These are phyloP conservation scores for Penicillium concentricum DNA, from an alignment of 2,329 filamentous ascomycete species.

Conservation along the genomic window DNA sequence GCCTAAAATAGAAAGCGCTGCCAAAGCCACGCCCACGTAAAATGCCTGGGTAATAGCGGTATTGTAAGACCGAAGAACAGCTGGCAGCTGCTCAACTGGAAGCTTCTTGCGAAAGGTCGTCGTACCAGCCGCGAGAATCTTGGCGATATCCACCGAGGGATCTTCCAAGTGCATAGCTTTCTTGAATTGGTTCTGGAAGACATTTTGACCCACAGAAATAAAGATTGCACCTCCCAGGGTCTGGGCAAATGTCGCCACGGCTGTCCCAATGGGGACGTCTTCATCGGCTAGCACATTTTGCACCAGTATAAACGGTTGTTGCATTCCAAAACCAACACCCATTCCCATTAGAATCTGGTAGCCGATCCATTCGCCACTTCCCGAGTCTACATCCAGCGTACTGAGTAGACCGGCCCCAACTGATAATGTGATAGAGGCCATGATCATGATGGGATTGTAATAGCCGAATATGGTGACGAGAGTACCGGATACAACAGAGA, in stretches of 20 bases:
- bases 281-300: conserved; percentile 27
- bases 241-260: conserved; percentile 29
- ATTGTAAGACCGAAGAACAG: not conserved
- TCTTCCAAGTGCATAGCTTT: not conserved
- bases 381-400: conserved; percentile 21
- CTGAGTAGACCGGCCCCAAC: conserved; percentile 31
- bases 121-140: not conserved
- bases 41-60: not conserved
- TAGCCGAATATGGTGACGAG: conserved; percentile 23
- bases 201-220: conserved; percentile 31
- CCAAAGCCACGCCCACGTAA: not conserved
- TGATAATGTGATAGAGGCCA: conserved; percentile 18
- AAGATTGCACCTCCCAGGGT: conserved; percentile 32
- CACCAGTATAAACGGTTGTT: conserved; percentile 27
- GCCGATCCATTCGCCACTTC: conserved; percentile 28
- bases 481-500: conserved; percentile 9
- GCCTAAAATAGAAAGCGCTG: not conserved
- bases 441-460: conserved; percentile 32
- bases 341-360: conserved; percentile 30
- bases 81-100: not conserved
- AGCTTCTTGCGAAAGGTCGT: not conserved
- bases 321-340: conserved; percentile 29
- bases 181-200: conserved; percentile 26
- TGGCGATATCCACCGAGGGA: not conserved
- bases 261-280: conserved; percentile 30